These are phyloP conservation scores for Kwoniella newhampshirensis DNA, from an alignment of 768 basidiomycete species.

Conservation along the genomic window DNA sequence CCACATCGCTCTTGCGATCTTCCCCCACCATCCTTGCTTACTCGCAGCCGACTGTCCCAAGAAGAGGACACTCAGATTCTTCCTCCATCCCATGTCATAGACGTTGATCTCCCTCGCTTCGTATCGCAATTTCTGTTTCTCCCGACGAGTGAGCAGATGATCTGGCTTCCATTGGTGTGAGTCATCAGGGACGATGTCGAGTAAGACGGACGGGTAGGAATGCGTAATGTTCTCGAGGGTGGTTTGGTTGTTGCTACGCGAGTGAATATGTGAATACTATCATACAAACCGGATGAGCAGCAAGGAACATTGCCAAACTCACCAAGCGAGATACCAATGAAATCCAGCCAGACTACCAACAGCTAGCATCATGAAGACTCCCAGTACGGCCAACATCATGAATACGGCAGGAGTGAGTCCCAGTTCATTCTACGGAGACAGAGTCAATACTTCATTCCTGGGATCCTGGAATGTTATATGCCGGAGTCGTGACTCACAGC, in stretches of 20 bases:
- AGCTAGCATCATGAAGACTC: constrained; percentile 36
- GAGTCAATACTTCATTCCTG: neutral
- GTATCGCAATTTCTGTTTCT: constrained; percentile 29
- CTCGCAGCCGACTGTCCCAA: constrained; percentile 14
- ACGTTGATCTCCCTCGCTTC: constrained; percentile 45
- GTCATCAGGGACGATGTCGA: constrained; percentile 12
- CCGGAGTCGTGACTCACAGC: neutral
- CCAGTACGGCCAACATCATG: constrained; percentile 39
- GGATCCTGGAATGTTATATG: too few species aligned
- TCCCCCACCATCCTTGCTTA: neutral
- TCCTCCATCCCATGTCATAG: constrained; percentile 48
- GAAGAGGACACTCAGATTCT: constrained; percentile 33
- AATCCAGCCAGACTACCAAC: constrained; percentile 41
- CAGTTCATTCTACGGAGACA: constrained; percentile 12
- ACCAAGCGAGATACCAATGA: constrained; percentile 44
- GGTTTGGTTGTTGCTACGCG: constrained; percentile 37
- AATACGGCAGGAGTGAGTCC: constrained; percentile 38
- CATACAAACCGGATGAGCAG: neutral
- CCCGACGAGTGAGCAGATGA: constrained; percentile 40
- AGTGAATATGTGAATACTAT: neutral
- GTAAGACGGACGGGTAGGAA: constrained; percentile 38
- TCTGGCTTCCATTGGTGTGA: constrained; percentile 37
- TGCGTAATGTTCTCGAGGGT: constrained; percentile 46
- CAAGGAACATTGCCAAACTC: constrained; percentile 6
- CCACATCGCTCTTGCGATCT: constrained; percentile 16